Conservation (phyloP, 768 basidiomycete species). For the Chalciporus sphaerocephalus region DNA sequence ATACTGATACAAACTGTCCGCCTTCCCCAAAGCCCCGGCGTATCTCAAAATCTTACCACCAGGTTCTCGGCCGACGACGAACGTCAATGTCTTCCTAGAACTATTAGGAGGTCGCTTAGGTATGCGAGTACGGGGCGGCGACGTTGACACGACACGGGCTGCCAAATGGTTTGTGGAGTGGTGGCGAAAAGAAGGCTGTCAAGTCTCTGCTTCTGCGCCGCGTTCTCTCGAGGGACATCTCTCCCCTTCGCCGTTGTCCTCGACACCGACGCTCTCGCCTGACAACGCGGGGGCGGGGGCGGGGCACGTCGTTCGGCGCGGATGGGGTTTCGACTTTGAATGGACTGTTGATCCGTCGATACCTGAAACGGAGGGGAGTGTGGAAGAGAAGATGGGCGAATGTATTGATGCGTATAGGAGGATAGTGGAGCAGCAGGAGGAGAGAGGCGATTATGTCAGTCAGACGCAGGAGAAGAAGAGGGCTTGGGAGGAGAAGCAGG, state of each 20-base stretch:
- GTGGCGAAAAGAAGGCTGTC: constrained; percentile 78
- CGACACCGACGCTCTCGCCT: too few species aligned
- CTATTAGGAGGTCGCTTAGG: constrained; percentile 70
- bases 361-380: constrained; percentile 18
- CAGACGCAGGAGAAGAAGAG: constrained; percentile 69
- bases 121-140: constrained; percentile 77
- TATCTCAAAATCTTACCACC: constrained; percentile 62
- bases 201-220: constrained; percentile 46
- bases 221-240: constrained; percentile 10
- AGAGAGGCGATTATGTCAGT: constrained; percentile 55
- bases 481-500: constrained; percentile 37
- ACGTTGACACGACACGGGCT: constrained; percentile 65
- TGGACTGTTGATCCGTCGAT: constrained; percentile 41
- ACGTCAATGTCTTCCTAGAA: constrained; percentile 63
- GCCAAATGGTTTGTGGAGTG: constrained; percentile 79
- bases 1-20: not conserved
- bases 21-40: constrained; percentile 51
- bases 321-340: constrained; percentile 86
- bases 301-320: constrained; percentile 40
- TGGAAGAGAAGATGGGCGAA: constrained; percentile 67
- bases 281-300: too few species aligned
- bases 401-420: constrained; percentile 58
- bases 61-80: constrained; percentile 51
- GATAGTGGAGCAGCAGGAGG: constrained; percentile 44
- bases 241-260: too few species aligned